Conservation (phyloP, 139 green algal genomes). For the Spirogloea muscicola region DNA sequence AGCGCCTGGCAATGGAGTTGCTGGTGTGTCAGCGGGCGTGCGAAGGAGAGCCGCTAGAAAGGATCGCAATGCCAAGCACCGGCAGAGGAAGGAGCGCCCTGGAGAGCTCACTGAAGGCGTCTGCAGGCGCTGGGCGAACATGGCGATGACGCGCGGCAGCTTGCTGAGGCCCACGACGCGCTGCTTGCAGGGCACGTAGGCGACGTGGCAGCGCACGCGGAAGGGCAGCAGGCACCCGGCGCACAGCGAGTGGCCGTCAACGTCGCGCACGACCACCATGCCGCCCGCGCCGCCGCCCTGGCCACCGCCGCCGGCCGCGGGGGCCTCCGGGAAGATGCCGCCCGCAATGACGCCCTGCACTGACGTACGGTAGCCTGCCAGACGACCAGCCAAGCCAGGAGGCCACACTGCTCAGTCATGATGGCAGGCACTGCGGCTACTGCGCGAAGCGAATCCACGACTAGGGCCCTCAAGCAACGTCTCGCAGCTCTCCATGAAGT, state of each 20-base stretch:
- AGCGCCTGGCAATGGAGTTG: no score
- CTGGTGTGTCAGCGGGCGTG: no score
- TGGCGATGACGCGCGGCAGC: conserved; percentile 72
- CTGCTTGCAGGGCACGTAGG: conserved; percentile 79
- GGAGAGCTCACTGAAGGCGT: conserved; percentile 21
- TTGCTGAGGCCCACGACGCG: conserved; percentile 54
- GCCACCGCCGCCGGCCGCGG: neutral
- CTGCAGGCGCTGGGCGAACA: conserved; percentile 67
- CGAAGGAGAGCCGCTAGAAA: no score
- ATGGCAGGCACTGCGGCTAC: no score
- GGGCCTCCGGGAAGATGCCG: conserved; percentile 49
- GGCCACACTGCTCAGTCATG: neutral
- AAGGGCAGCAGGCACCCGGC: conserved; percentile 82
- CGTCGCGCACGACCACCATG: conserved; percentile 83
- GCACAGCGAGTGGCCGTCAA: conserved; percentile 81
- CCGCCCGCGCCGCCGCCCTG: conserved; percentile 13
- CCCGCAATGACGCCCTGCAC: conserved; percentile 27
- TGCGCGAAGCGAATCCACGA: no score
- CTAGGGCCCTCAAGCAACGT: no score
- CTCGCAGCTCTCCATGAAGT: no score
- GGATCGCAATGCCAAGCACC: no score
- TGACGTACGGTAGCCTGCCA: conserved; percentile 43
- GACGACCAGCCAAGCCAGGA: neutral
- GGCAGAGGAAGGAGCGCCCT: no score
- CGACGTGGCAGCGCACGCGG: conserved; percentile 82